Conservation (phyloP, 371 early-diverging fungal species). For the Mucor velutinosus region DNA sequence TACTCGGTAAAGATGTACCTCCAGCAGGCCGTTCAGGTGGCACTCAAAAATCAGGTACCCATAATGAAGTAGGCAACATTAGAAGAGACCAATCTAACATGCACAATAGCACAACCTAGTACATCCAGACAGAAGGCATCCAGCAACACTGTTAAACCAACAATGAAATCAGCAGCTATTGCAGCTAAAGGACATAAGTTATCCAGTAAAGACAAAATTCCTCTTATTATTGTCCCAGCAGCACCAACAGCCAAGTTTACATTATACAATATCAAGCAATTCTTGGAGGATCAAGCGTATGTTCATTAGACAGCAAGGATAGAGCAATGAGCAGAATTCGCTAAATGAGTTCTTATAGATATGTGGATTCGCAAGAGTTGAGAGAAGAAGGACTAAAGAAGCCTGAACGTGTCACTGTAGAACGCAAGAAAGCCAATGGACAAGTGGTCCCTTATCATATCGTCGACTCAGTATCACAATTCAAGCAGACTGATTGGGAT, state of each 20-base stretch:
- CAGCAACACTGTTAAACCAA: background rate
- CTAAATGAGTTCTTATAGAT: conserved; percentile 36
- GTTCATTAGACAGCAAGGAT: background rate
- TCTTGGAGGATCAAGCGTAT: conserved; percentile 74
- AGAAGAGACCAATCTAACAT: background rate
- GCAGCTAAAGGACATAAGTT: conserved; percentile 22
- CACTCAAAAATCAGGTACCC: conserved; percentile 19
- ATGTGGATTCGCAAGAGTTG: conserved; percentile 63
- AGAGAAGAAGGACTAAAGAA: conserved; percentile 69
- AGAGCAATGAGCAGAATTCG: too few species aligned
- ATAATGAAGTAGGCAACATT: too few species aligned
- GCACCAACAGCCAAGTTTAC: conserved; percentile 82
- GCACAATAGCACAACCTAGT: conserved; percentile 7
- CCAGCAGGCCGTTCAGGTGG: background rate
- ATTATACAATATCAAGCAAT: conserved; percentile 82
- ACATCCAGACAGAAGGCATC: conserved; percentile 10
- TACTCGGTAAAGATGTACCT: conserved; percentile 23
- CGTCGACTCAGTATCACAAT: conserved; percentile 69
- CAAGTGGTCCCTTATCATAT: conserved; percentile 64
- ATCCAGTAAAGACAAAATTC: conserved; percentile 50
- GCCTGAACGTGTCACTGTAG: conserved; percentile 61
- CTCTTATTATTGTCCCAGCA: conserved; percentile 90
- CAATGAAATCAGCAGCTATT: conserved; percentile 5
- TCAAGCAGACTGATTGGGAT: conserved; percentile 80
- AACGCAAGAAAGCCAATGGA: conserved; percentile 55